phyloP scores from a whole-genome alignment of 108 stramenopile genomes.

The Stephanodiscus triporus region DNA sequence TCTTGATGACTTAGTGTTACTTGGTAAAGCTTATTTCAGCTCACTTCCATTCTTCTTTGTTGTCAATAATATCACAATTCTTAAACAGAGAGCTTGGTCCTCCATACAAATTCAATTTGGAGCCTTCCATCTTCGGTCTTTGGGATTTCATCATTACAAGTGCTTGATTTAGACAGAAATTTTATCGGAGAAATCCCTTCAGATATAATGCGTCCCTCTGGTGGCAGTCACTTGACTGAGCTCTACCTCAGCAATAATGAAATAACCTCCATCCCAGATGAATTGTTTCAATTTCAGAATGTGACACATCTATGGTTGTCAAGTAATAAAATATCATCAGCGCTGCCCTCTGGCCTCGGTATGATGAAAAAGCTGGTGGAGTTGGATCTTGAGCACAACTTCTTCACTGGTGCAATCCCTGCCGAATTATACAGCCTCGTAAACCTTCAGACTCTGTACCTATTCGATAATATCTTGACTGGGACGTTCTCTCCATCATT shows the following conservation, averaged over 20 bases:
- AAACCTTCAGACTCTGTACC: constrained; percentile 26
- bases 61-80: not conserved
- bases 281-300: constrained; percentile 28
- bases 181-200: constrained; percentile 28
- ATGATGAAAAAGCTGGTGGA: constrained; percentile 28
- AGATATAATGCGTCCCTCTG: constrained; percentile 13
- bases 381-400: constrained; percentile 40
- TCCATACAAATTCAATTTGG: constrained; percentile 28
- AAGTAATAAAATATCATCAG: constrained; percentile 30
- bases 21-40: not conserved
- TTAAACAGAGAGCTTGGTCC: constrained; percentile 23
- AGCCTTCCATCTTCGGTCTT: constrained; percentile 24
- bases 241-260: constrained; percentile 47
- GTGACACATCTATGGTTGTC: constrained; percentile 29
- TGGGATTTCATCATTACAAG: constrained; percentile 30
- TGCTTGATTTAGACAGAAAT: constrained; percentile 47
- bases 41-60: not conserved
- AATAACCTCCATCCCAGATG: constrained; percentile 28
- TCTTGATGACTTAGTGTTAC: not conserved
- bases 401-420: constrained; percentile 41
- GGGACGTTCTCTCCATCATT: constrained; percentile 33
- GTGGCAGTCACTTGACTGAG: constrained; percentile 25
- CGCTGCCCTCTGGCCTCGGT: constrained; percentile 33
- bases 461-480: constrained; percentile 34
- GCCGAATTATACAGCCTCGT: constrained; percentile 29